Base-by-base conservation (phyloP, 352 stramenopile genomes). In the Globisporangium rhizosaccharum region DNA sequence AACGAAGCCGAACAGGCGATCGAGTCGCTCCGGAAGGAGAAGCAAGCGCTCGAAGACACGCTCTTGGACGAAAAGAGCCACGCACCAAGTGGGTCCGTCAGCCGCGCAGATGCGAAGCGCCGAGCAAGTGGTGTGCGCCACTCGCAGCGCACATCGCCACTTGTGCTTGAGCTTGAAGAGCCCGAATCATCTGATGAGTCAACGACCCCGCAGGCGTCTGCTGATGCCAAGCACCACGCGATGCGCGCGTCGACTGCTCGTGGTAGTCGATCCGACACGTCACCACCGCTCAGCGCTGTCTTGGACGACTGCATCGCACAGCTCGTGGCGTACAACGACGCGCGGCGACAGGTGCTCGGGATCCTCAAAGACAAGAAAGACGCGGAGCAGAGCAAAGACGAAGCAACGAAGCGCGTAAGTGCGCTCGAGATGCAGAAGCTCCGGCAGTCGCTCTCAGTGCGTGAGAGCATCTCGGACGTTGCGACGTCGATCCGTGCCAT, bases 381-480 rank as follows among this genome's bases (percentile, higher is more conserved):
- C 9, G 74, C 81, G 0, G 68, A 89, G 53, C 69, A 77, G 0
- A 82, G 69, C 52, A 83, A 83, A 25, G 74, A 72, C 17, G 81
- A 90, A 56, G 78, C 78, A 0, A 63, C 66, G 28, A 66, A 66
- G 5, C 82, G 82, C 15, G 59, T 90, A 25, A 90, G 76, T 39
- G 76, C 79, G 3, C 59, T 94, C n/a, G 82, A 94, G 61, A 90
- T 94, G 82, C 75, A 91, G 37, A 89, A 88, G 56, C 67, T 94
- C 62, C 75, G 85, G 0, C 79, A 90, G 53, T 91, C 79, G 25
- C 56, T 94, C 30, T 79, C 74, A 0, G 62, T 94, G 17, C 76
- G 79, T 12, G 74, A 88, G 53, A 91, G 82, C 66, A 94, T 94
- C 47, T 85, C 71, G 2, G 82, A 92, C 18, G 58, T 92, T 3